These are phyloP conservation scores for Sugiyamaella neomexicana DNA, from an alignment of 1,139 yeast species.

Conservation along the genomic window DNA sequence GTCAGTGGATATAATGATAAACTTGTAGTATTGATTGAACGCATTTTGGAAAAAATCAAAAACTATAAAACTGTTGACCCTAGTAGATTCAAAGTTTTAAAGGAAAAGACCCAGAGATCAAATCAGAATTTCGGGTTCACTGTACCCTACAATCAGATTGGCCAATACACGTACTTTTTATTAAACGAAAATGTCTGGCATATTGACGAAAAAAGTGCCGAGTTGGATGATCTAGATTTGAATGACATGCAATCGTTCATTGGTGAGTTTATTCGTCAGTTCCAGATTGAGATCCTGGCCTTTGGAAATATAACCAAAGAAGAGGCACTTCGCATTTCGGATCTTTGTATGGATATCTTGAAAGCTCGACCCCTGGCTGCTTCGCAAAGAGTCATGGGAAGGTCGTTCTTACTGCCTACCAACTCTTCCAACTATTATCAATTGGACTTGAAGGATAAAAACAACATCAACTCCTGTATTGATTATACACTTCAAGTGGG, in stretches of 20 bases:
- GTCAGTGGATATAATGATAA: slow-evolving; percentile 85
- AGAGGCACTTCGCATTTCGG: slow-evolving; percentile 54
- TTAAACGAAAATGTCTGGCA: slow-evolving; percentile 72
- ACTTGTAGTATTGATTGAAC: slow-evolving; percentile 58
- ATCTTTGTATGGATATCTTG: slow-evolving; percentile 43
- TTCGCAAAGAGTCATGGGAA: slow-evolving; percentile 47
- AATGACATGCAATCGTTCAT: slow-evolving; percentile 53
- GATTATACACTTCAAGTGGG: slow-evolving; percentile 77
- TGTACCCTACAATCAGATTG: slow-evolving; percentile 71
- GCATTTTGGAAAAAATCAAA: slow-evolving; percentile 56
- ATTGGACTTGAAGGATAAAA: slow-evolving; percentile 56
- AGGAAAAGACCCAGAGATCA: slow-evolving; percentile 61
- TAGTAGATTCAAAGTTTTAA: slow-evolving; percentile 62
- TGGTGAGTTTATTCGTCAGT: slow-evolving; percentile 46
- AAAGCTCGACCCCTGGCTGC: slow-evolving; percentile 36
- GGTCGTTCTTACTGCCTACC: slow-evolving; percentile 53
- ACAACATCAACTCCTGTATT: slow-evolving; percentile 81
- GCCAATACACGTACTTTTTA: slow-evolving; percentile 58
- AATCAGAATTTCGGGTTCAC: slow-evolving; percentile 70
- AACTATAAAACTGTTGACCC: slow-evolving; percentile 51
- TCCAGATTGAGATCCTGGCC: slow-evolving; percentile 68
- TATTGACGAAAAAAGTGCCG: slow-evolving; percentile 58
- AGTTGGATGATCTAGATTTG: slow-evolving; percentile 50
- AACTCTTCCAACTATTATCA: slow-evolving; percentile 53
- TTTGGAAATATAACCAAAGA: slow-evolving; percentile 70